Base-by-base conservation (phyloP, 2,329 filamentous ascomycete species). In the Didymosphaeria variabile region DNA sequence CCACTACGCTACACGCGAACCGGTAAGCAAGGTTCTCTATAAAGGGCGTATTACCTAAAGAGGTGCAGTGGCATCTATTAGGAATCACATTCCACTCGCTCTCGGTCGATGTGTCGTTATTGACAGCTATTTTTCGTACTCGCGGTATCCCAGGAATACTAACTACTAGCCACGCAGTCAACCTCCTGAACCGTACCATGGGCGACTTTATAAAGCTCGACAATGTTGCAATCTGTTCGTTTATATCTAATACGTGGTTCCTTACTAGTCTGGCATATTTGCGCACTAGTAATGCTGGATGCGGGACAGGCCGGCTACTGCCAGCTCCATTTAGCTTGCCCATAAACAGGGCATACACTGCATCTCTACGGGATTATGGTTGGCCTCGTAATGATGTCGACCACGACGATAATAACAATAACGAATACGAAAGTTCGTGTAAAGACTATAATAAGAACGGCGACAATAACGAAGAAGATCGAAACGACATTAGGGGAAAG, bases 41-140 rank as follows among this genome's bases (percentile, higher is more conserved):
- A n/a, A n/a, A n/a, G n/a, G n/a, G n/a, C n/a, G n/a, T n/a, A n/a
- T n/a, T n/a, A n/a, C n/a, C n/a, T n/a, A n/a, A n/a, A n/a, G n/a
- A n/a, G n/a, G n/a, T n/a, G n/a, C n/a, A n/a, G n/a, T n/a, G n/a
- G n/a, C n/a, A n/a, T n/a, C n/a, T n/a, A n/a, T n/a, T n/a, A n/a
- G n/a, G n/a, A n/a, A n/a, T n/a, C n/a, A n/a, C n/a, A n/a, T n/a
- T n/a, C n/a, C n/a, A n/a, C n/a, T n/a, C n/a, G n/a, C n/a, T n/a
- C n/a, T n/a, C 57, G 50, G 31, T 42, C 21, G 50, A 54, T 36
- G 45, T 54, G 34, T 53, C 57, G 7, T 59, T 44, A 29, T 47
- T 59, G 31, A 59, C 57, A n/a, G 57, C 57, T 21, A 29, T 59
- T 38, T 29, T 59, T 49, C 57, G 57, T 54, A 29, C 36, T 54